Base-by-base conservation (phyloP, 768 basidiomycete species). In the Tricholoma bakamatsutake region DNA sequence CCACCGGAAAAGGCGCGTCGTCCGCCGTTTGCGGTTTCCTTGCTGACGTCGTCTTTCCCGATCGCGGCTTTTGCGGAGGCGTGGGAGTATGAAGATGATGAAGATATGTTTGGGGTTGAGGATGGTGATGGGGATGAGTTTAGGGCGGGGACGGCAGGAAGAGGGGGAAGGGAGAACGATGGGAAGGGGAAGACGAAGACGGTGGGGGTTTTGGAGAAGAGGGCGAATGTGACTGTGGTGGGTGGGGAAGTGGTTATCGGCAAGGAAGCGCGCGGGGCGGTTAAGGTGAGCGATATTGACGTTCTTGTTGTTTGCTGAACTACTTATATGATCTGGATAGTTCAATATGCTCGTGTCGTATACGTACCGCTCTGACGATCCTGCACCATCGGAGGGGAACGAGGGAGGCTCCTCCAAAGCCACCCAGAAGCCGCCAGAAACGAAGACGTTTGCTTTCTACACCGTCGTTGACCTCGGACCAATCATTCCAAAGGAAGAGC, bases 51-150 rank as follows among this genome's bases (percentile, higher is more conserved):
- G 0, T 72, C 85, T 8, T 96, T 99, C 67, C 76, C 88, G 5
- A 83, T 98, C 47, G 85, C 88, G 12, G 90, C 96, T 2, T 95
- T 89, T 65, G 93, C 93, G 15, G 97, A 98, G 67, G 93, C 92
- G 33, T 98, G 96, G 96, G 94, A 98, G 69, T 97, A 94, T 59
- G 96, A 97, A 31, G 96, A 97, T 53, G 94, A 94, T 56, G 93
- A 96, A 56, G 93, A 92, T 43, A 90, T 91, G 88, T 87, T 87
- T 62, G 83, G 80, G 35, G 91, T 89, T 49, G 88, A 87, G 28
- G 88, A 80, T 9, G 76, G 74, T 21, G 88, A 80, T 9, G 76
- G 74, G 54, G 88, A 80, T 7, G 76, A 74, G 24, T 75, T 76
- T 45, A 73, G 71, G 53, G 61, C 69, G 30, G 61, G 73, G 64